These are phyloP conservation scores for Guyanaporus albipodus DNA, from an alignment of 768 basidiomycete genomes.

Conservation along the genomic window DNA sequence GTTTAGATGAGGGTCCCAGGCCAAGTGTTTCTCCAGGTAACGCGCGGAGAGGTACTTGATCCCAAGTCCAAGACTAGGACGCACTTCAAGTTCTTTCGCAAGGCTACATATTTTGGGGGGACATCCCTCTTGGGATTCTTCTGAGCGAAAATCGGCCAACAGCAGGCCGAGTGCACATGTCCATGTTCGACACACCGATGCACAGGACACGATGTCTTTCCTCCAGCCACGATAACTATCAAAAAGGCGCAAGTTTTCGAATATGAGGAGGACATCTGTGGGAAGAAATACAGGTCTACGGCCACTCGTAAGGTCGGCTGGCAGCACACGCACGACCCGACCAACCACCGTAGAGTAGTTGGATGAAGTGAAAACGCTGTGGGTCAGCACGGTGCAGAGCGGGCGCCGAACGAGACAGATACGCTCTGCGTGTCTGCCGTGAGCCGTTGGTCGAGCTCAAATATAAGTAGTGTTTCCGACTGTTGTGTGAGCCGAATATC, in stretches of 20 bases:
- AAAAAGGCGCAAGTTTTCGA: constrained; percentile 1
- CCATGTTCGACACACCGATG: constrained; percentile 11
- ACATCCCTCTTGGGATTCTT: not conserved
- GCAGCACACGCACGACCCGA: constrained; percentile 4
- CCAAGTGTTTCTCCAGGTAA: constrained; percentile 5
- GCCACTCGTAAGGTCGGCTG: not conserved
- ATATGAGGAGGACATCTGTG: constrained; percentile 8
- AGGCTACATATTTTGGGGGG: constrained; percentile 8
- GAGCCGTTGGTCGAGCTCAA: constrained; percentile 7
- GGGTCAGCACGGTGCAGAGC: constrained; percentile 1
- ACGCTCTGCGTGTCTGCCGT: constrained; percentile 11
- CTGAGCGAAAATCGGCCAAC: constrained; percentile 7
- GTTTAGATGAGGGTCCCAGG: not conserved
- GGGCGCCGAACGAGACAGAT: constrained; percentile 8
- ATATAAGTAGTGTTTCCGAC: no score
- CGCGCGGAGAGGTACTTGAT: constrained; percentile 8
- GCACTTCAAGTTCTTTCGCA: not conserved
- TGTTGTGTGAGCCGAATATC: not conserved
- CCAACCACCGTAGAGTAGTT: not conserved
- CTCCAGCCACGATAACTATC: not conserved
- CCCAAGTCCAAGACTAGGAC: constrained; percentile 1
- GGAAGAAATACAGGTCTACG: constrained; percentile 3
- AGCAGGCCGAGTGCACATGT: constrained; percentile 9
- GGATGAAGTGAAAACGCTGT: not conserved
- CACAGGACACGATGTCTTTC: constrained; percentile 3